phyloP scores from a whole-genome alignment of 768 basidiomycete genomes.

The Boletus rubropictus region DNA sequence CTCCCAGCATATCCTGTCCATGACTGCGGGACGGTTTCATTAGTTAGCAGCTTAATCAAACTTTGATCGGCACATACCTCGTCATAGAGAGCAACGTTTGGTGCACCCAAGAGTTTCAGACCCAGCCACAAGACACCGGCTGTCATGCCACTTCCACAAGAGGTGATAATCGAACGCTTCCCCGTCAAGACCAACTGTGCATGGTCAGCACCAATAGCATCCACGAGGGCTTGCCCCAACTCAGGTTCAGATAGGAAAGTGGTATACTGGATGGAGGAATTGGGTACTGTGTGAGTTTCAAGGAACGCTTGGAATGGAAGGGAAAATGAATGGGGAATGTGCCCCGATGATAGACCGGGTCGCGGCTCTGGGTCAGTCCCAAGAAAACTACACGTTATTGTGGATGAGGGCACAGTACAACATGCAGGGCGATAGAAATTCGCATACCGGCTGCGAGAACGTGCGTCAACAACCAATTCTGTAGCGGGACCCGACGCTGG shows the following conservation, averaged over 20 bases:
- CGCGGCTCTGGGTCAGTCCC: constrained; percentile 88
- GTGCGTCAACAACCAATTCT: constrained; percentile 83
- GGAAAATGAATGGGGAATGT: constrained; percentile 83
- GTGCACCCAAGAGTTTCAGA: constrained; percentile 62
- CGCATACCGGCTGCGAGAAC: constrained; percentile 70
- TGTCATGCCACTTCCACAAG: constrained; percentile 98
- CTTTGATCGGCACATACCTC: constrained; percentile 56
- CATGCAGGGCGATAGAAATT: neutral
- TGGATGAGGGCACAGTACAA: constrained; percentile 2
- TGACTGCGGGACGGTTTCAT: constrained; percentile 48
- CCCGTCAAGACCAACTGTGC: constrained; percentile 56
- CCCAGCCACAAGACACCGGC: constrained; percentile 92
- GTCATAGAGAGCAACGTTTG: constrained; percentile 76
- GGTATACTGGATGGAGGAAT: constrained; percentile 44
- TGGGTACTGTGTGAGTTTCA: constrained; percentile 31
- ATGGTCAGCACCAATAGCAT: constrained; percentile 55
- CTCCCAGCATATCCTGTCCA: constrained; percentile 93
- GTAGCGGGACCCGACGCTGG: constrained; percentile 39
- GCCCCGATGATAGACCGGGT: constrained; percentile 80
- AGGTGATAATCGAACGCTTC: constrained; percentile 57
- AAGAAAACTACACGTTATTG: constrained; percentile 50
- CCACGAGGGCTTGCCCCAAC: constrained; percentile 53
- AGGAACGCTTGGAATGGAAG: constrained; percentile 80
- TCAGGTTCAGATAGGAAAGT: constrained; percentile 54
- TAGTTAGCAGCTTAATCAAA: constrained; percentile 11